phyloP scores from a whole-genome alignment of 129 eudicot genomes.

The Helianthus tuberosus region DNA sequence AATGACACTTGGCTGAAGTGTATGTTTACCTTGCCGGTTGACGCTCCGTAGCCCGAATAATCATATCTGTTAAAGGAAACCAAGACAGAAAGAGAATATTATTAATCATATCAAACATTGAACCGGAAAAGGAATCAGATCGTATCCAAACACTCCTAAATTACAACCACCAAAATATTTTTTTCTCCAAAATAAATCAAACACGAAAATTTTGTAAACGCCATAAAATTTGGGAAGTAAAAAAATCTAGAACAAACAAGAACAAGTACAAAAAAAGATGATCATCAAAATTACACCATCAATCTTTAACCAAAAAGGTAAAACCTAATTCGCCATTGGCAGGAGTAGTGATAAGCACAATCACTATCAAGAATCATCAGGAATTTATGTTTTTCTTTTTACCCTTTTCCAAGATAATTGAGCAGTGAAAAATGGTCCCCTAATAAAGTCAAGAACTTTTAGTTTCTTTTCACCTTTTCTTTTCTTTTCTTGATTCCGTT shows the following conservation, averaged over 20 bases:
- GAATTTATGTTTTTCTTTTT: conserved; percentile 10
- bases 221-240: not conserved
- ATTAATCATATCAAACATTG: conserved; percentile 1
- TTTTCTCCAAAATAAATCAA: conserved; percentile 17
- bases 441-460: conserved; percentile 21
- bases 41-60: conserved; percentile 90
- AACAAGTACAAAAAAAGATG: conserved; percentile 28
- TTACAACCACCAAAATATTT: conserved; percentile 4
- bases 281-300: conserved; percentile 17
- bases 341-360: not conserved
- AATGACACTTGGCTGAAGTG: not conserved
- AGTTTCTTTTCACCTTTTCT: conserved; percentile 22
- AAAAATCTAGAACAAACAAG: not conserved
- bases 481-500: not conserved
- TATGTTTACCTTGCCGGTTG: conserved; percentile 76
- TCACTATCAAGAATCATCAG: conserved; percentile 21
- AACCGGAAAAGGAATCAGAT: not conserved
- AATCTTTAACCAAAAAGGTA: conserved; percentile 20
- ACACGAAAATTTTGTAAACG: not conserved
- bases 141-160: conserved; percentile 1
- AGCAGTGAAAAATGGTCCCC: conserved; percentile 34
- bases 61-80: conserved; percentile 62
- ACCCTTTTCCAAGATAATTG: conserved; percentile 24
- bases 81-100: conserved; percentile 7
- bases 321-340: conserved; percentile 14